These are phyloP conservation scores for Paracamarosporium sp. DNA, from an alignment of 2,329 filamentous ascomycete genomes.

Conservation along the genomic window DNA sequence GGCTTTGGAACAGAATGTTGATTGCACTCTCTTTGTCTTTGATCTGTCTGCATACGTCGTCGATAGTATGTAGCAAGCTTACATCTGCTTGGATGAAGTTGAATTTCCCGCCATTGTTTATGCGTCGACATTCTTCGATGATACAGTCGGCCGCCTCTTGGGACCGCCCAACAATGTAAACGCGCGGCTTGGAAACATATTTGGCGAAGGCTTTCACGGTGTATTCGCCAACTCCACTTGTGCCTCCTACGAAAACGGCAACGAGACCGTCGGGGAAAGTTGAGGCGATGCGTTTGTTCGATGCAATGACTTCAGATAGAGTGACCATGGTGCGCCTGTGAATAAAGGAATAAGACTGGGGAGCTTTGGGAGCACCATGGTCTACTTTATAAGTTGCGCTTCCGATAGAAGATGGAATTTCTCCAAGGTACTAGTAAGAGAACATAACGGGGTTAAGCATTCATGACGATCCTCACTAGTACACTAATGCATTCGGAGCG, in stretches of 20 bases:
- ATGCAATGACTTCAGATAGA: slow-evolving; percentile 8
- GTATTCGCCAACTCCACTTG: slow-evolving; percentile 47
- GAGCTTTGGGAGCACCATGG: background rate
- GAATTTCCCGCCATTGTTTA: slow-evolving; percentile 40
- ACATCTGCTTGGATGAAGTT: slow-evolving; percentile 48
- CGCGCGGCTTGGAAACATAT: slow-evolving; percentile 37
- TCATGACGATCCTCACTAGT: too few species aligned
- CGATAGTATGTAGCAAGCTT: slow-evolving; percentile 43
- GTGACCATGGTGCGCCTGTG: slow-evolving; percentile 14
- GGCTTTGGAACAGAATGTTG: slow-evolving; percentile 51
- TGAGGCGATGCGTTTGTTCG: slow-evolving; percentile 14
- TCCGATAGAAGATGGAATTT: too few species aligned
- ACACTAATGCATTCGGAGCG: too few species aligned
- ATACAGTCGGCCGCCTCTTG: slow-evolving; percentile 38
- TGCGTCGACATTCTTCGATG: slow-evolving; percentile 36
- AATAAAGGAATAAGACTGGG: background rate
- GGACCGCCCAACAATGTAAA: slow-evolving; percentile 49
- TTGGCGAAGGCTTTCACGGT: slow-evolving; percentile 47
- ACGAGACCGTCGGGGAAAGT: slow-evolving; percentile 14
- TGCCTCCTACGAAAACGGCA: slow-evolving; percentile 43
- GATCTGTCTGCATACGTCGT: slow-evolving; percentile 53
- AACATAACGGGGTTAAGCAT: too few species aligned
- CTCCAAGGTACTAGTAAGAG: background rate
- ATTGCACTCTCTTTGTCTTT: slow-evolving; percentile 56
- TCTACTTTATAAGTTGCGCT: background rate